A percentile compares a stretch with the other conserved stretches of the same genome.
These are phyloP conservation scores for Simplicillium sp. DNA, from an alignment of 2,329 filamentous ascomycete species.

Conservation along the genomic window DNA sequence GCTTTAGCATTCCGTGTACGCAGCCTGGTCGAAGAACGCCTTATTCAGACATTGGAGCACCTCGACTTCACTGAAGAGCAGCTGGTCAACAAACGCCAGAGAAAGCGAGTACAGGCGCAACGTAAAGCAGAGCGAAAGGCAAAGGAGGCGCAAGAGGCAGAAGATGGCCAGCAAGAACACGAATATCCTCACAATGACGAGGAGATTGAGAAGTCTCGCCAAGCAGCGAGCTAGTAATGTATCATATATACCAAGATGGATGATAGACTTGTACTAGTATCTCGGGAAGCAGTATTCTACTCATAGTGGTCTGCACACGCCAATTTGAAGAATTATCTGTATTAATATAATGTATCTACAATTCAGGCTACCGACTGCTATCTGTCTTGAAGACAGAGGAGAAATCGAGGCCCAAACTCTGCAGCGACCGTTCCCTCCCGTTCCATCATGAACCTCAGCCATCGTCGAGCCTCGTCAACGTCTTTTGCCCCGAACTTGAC, in stretches of 20 bases:
- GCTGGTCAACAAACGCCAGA: slow-evolving; percentile 16
- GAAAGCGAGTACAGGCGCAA: slow-evolving; percentile 12
- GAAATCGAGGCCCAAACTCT: slow-evolving; percentile 64
- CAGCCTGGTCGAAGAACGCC: slow-evolving; percentile 63
- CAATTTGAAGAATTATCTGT: no score
- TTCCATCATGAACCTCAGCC: slow-evolving; percentile 61
- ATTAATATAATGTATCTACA: no score
- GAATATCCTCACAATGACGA: no score
- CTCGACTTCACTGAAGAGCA: slow-evolving; percentile 38
- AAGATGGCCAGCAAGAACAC: no score
- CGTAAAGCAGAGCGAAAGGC: slow-evolving; percentile 4
- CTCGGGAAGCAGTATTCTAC: no score
- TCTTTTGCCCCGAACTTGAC: slow-evolving; percentile 75
- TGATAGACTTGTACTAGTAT: no score
- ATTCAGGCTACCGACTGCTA: background rate
- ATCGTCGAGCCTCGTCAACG: slow-evolving; percentile 65
- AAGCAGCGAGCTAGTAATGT: no score
- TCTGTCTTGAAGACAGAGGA: slow-evolving; percentile 54
- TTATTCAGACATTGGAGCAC: slow-evolving; percentile 37
- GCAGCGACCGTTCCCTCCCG: slow-evolving; percentile 57
- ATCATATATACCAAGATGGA: no score
- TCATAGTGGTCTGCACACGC: no score
- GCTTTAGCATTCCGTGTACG: slow-evolving; percentile 73
- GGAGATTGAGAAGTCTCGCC: no score
- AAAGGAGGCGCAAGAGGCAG: background rate